Base-by-base conservation (phyloP, 495 filamentous ascomycete species). In the Xylaria sp. region DNA sequence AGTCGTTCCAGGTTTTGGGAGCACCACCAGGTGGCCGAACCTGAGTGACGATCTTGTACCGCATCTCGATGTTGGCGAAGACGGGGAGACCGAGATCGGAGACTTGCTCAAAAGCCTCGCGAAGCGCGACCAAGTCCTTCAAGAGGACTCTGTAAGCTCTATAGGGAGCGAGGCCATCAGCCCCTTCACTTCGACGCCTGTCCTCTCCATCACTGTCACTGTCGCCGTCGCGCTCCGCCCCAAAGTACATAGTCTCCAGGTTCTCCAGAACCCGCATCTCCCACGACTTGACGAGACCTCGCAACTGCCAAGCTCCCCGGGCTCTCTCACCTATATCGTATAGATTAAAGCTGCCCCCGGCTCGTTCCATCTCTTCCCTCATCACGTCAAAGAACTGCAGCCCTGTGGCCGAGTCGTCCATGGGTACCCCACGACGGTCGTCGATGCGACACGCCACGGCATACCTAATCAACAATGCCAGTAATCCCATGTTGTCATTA, bases 401-500 rank as follows among this genome's bases (percentile, higher is more conserved):
- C 11, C 50, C 50, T 4, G 50, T 53, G 17, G 58, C 58, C 11
- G 31, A 41, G 31, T 41, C 58, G 7, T 61, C 26, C 31, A 61
- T 41, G 31, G 58, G 58, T 6, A 61, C 58, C 17, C 5, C 11
- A 6, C 31, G 58, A 2, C 58, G 31, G 6, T 61, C 58, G 6
- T 61, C 58, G 14, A 24, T 37, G 3, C 37, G 58, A 26, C 58
- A 61, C 2, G 58, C 58, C 31, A 37, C 58, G 31, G 58, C 37
- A 24, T 61, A 61, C 17, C 58, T 31, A 26, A 61, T 61, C n/a
- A 61, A 61, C 58, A 61, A 26, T 5, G 58, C 58, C 14, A 61
- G 26, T 19, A 61, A 14, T 2, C 14, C 17, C 58, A 37, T 61
- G 58, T 37, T 61, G 58, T 33, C 17, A 14, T 61, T 6, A 14